These are phyloP conservation scores for Stagonosporopsis vannaccii DNA, from an alignment of 2,329 filamentous ascomycete genomes.

Conservation along the genomic window DNA sequence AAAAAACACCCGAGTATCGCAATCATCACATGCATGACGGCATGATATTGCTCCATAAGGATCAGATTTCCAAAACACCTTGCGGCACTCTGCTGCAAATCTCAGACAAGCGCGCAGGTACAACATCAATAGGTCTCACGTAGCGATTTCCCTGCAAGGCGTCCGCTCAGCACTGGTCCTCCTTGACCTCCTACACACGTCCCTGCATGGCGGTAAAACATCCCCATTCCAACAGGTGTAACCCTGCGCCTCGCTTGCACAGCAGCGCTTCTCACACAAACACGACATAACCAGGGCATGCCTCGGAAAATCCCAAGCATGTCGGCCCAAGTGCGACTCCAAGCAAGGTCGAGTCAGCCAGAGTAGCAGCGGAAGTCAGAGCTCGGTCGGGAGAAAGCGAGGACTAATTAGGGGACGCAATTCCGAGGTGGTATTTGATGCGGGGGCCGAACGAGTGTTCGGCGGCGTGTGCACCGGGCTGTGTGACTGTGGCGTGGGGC, in stretches of 20 bases:
- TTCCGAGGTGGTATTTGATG: slow-evolving; percentile 8
- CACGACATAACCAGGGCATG: not conserved
- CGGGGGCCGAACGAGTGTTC: not conserved
- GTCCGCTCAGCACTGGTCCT: not conserved
- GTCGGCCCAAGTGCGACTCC: slow-evolving; percentile 17
- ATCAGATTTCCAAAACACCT: too few relatives aligned
- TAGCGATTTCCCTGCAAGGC: slow-evolving; percentile 7
- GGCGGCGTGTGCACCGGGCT: not conserved
- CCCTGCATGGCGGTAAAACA: not conserved
- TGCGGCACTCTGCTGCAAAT: not conserved
- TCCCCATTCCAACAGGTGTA: slow-evolving; percentile 7
- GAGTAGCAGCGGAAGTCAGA: not conserved
- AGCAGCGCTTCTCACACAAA: not conserved
- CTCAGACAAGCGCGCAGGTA: not conserved
- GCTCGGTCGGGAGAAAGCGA: not conserved
- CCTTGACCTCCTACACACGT: not conserved
- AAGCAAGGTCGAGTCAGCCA: not conserved
- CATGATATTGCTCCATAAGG: too few relatives aligned
- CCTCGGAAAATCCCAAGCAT: not conserved
- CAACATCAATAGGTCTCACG: slow-evolving; percentile 3
- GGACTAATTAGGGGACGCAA: not conserved
- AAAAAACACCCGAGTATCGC: not conserved
- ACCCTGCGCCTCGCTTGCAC: slow-evolving; percentile 16
- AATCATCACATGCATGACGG: not conserved
- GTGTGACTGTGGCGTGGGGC: slow-evolving; percentile 12